Conservation (phyloP, 1,284 basidiomycete species). For the Cryptococcus sp. region DNA sequence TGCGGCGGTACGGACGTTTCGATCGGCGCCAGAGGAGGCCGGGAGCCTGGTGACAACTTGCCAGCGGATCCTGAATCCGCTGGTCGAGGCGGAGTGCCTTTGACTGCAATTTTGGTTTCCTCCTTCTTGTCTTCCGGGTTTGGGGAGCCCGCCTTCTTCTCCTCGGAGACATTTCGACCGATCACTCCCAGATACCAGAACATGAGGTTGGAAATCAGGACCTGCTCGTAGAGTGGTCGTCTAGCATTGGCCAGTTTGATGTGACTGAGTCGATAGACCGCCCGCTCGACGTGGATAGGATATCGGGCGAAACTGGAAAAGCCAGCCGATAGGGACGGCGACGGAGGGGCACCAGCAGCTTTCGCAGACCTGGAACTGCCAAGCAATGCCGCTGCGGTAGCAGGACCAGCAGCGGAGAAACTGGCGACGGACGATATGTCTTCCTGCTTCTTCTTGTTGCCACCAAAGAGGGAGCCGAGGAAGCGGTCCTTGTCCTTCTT, state of each 20-base stretch:
- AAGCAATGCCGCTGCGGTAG: slow-evolving; percentile 76
- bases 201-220: slow-evolving; percentile 98
- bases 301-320: slow-evolving; percentile 73
- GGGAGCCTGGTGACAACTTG: slow-evolving; percentile 55
- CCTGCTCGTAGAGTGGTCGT: slow-evolving; percentile 94
- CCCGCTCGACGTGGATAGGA: slow-evolving; percentile 96
- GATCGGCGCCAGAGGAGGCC: slow-evolving; percentile 15
- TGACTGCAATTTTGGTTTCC: slow-evolving; percentile 46
- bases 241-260: slow-evolving; percentile 98
- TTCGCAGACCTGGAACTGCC: slow-evolving; percentile 79
- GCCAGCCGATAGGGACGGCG: slow-evolving; percentile 59
- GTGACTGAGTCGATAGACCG: slow-evolving; percentile 94
- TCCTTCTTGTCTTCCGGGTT: slow-evolving; percentile 51
- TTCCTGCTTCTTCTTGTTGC: slow-evolving; percentile 76
- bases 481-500: slow-evolving; percentile 73
- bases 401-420: slow-evolving; percentile 65
- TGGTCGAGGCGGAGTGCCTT: slow-evolving; percentile 47
- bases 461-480: slow-evolving; percentile 82
- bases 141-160: slow-evolving; percentile 53
- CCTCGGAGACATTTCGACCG: slow-evolving; percentile 65
- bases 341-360: slow-evolving; percentile 49
- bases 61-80: slow-evolving; percentile 42
- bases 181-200: slow-evolving; percentile 99
- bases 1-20: slow-evolving; percentile 19
- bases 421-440: slow-evolving; percentile 56